Conservation (phyloP, 2,329 filamentous ascomycete species). For the Seiridium unicorne region DNA sequence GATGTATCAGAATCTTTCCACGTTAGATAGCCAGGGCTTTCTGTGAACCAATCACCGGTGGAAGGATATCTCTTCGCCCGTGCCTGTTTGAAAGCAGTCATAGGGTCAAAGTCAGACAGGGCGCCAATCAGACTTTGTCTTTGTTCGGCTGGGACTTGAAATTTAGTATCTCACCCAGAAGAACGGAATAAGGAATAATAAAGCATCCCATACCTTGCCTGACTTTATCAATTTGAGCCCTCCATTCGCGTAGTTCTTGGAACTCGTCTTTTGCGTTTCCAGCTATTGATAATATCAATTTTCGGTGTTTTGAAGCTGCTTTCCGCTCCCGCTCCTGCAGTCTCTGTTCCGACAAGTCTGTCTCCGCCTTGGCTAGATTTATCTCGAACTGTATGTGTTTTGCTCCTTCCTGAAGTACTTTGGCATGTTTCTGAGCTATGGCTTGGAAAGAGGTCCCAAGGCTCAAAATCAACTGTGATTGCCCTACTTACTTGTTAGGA, state of each 20-base stretch:
- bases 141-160: too few species aligned
- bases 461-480: neutral
- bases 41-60: too few species aligned
- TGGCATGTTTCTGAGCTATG: neutral
- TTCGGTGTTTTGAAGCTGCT: neutral
- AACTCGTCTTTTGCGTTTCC: neutral
- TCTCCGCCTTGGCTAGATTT: neutral
- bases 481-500: neutral
- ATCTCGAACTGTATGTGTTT: neutral
- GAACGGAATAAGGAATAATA: too few species aligned
- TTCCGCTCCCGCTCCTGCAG: neutral
- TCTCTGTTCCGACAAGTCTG: neutral
- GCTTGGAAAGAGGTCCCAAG: neutral
- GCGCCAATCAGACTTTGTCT: too few species aligned
- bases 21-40: too few species aligned
- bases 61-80: too few species aligned
- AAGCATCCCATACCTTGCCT: too few species aligned
- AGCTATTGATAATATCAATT: neutral
- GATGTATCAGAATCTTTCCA: too few species aligned
- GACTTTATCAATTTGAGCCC: too few species aligned
- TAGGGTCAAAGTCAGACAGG: too few species aligned
- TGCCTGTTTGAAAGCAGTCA: too few species aligned
- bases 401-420: neutral
- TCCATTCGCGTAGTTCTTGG: neutral
- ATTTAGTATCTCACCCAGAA: too few species aligned